phyloP scores from a whole-genome alignment of 345 rosid genomes.

The Salix caprea region DNA sequence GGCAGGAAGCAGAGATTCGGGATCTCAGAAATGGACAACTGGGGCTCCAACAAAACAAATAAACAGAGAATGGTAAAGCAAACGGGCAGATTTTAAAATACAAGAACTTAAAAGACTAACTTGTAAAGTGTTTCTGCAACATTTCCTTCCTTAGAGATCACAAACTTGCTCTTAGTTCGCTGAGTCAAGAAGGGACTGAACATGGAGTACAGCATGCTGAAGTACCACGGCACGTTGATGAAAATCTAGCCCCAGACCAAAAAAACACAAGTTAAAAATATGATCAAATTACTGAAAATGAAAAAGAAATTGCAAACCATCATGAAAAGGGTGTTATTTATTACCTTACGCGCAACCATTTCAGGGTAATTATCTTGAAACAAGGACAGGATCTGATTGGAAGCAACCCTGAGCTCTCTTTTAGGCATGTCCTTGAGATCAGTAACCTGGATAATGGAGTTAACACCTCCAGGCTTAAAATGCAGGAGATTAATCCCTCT shows the following conservation, averaged over 20 bases:
- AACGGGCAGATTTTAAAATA: too few relatives aligned
- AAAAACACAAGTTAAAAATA: not conserved
- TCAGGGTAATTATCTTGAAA: conserved; percentile 99
- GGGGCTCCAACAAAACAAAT: not conserved
- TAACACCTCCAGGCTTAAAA: conserved; percentile 91
- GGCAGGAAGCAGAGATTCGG: not conserved
- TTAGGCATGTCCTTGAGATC: conserved; percentile 98
- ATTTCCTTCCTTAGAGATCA: conserved; percentile 81
- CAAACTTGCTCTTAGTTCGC: conserved; percentile 94
- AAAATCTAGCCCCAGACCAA: conserved; percentile 50
- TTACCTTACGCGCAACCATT: conserved; percentile 97
- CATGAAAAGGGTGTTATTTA: too few relatives aligned
- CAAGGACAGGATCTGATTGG: conserved; percentile 80
- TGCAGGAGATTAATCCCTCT: conserved; percentile 72
- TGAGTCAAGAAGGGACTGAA: conserved; percentile 91
- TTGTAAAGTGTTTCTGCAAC: conserved; percentile 95
- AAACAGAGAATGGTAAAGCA: not conserved
- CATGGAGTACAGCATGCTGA: conserved; percentile 75
- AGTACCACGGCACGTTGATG: conserved; percentile 98
- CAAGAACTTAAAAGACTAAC: conserved; percentile 23
- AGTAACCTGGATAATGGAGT: conserved; percentile 85
- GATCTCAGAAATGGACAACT: not conserved
- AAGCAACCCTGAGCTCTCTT: conserved; percentile 84
- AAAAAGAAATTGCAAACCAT: not conserved
- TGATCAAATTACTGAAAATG: not conserved